Conservation (phyloP, 352 stramenopile genomes). For the Thraustotheca clavata region DNA sequence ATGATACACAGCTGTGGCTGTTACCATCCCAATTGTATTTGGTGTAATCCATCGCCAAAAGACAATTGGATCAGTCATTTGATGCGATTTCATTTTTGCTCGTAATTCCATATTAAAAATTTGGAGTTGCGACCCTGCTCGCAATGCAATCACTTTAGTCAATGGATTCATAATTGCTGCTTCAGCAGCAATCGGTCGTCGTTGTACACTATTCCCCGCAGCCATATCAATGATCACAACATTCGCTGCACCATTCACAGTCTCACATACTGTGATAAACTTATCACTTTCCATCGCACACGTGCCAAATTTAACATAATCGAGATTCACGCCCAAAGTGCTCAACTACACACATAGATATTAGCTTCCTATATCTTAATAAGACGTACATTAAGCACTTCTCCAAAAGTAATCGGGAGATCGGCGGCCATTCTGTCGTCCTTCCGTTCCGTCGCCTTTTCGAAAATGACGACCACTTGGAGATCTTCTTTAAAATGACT, state of each 20-base stretch:
- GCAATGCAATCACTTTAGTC: slow-evolving; percentile 81
- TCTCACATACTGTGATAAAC: slow-evolving; percentile 91
- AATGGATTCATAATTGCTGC: slow-evolving; percentile 99
- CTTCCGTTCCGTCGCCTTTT: slow-evolving; percentile 20
- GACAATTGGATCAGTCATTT: slow-evolving; percentile 91
- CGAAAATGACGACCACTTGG: slow-evolving; percentile 22
- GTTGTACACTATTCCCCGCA: slow-evolving; percentile 79
- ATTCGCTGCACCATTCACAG: slow-evolving; percentile 79
- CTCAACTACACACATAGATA: slow-evolving; percentile 45
- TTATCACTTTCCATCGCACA: slow-evolving; percentile 98
- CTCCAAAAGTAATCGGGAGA: slow-evolving; percentile 83
- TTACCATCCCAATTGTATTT: slow-evolving; percentile 97
- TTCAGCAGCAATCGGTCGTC: slow-evolving; percentile 96
- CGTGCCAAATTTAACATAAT: slow-evolving; percentile 90
- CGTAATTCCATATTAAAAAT: slow-evolving; percentile 99
- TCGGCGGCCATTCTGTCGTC: slow-evolving; percentile 28
- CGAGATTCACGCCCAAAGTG: slow-evolving; percentile 78
- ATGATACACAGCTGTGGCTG: slow-evolving; percentile 94
- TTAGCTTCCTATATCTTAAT: not conserved
- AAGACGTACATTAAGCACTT: slow-evolving; percentile 81
- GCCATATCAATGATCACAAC: slow-evolving; percentile 91
- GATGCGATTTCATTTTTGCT: slow-evolving; percentile 96
- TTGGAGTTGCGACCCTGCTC: slow-evolving; percentile 93
- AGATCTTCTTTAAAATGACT: slow-evolving; percentile 4
- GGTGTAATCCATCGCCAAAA: slow-evolving; percentile 98